phyloP scores from a whole-genome alignment of 73 alveolate genomes.

The Tetrahymena malaccensis region DNA sequence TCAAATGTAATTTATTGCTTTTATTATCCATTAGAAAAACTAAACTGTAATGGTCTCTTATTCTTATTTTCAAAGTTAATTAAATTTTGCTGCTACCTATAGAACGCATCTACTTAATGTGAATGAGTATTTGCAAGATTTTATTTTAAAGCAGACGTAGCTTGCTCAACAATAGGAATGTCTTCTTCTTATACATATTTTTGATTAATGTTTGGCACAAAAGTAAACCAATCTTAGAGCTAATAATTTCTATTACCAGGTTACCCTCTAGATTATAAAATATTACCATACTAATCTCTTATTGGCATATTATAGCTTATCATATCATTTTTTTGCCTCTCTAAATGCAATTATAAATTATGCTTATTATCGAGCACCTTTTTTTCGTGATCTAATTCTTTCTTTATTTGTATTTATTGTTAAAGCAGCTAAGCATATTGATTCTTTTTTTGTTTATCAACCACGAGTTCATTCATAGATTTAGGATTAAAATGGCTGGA shows the following conservation, averaged over 20 bases:
- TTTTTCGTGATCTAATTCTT: neutral
- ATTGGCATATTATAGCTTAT: neutral
- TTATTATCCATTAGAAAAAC: neutral
- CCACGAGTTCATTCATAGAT: neutral
- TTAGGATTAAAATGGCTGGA: neutral
- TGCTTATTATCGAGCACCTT: neutral
- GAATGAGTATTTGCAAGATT: neutral
- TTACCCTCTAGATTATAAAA: neutral
- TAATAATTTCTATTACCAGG: neutral
- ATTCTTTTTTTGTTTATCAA: neutral
- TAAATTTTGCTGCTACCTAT: neutral
- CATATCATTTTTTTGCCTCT: neutral
- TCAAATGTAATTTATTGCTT: neutral
- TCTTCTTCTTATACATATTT: neutral
- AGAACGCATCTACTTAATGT: neutral
- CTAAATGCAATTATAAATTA: neutral
- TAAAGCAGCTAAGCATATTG: neutral
- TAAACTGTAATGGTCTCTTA: neutral
- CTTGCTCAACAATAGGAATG: neutral
- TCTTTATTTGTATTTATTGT: neutral
- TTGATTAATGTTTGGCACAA: neutral
- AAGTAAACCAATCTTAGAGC: neutral
- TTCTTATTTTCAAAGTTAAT: neutral
- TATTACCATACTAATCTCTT: neutral
- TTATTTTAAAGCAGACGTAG: neutral